phyloP scores from a whole-genome alignment of 2,329 filamentous ascomycete genomes.

The Drechslerella stenobrocha region DNA sequence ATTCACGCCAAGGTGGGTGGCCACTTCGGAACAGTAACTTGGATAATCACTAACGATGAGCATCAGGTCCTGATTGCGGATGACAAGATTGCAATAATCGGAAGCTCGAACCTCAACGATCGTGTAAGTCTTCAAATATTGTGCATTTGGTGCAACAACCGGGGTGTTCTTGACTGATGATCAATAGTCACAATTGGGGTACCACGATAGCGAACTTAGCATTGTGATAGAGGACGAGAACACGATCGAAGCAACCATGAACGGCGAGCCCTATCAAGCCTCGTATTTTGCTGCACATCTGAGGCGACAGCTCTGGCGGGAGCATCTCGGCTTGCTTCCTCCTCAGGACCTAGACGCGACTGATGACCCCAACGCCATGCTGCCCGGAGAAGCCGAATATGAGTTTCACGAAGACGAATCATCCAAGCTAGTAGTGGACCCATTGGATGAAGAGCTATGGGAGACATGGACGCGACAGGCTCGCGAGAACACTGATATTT shows the following conservation, averaged over 20 bases:
- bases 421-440: slow-evolving; percentile 71
- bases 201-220: slow-evolving; percentile 87
- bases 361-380: slow-evolving; percentile 72
- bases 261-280: slow-evolving; percentile 74
- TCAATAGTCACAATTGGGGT: slow-evolving; percentile 70
- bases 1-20: slow-evolving; percentile 77
- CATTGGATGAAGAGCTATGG: slow-evolving; percentile 65
- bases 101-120: slow-evolving; percentile 89
- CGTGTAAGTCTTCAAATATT: slow-evolving; percentile 59
- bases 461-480: slow-evolving; percentile 70
- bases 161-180: not conserved
- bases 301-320: slow-evolving; percentile 80
- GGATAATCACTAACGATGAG: slow-evolving; percentile 2
- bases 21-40: slow-evolving; percentile 50
- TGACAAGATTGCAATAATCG: slow-evolving; percentile 80
- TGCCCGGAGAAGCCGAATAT: slow-evolving; percentile 66
- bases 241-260: slow-evolving; percentile 72
- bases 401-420: slow-evolving; percentile 69
- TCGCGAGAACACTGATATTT: slow-evolving; percentile 71
- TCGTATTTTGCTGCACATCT: slow-evolving; percentile 81
- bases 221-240: slow-evolving; percentile 86
- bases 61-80: slow-evolving; percentile 71
- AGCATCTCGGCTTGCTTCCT: slow-evolving; percentile 80
- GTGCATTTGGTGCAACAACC: not conserved
- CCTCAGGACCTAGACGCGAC: slow-evolving; percentile 71